Base-by-base conservation (phyloP, 495 filamentous ascomycete genomes). In the Penicillium pancosmium region DNA sequence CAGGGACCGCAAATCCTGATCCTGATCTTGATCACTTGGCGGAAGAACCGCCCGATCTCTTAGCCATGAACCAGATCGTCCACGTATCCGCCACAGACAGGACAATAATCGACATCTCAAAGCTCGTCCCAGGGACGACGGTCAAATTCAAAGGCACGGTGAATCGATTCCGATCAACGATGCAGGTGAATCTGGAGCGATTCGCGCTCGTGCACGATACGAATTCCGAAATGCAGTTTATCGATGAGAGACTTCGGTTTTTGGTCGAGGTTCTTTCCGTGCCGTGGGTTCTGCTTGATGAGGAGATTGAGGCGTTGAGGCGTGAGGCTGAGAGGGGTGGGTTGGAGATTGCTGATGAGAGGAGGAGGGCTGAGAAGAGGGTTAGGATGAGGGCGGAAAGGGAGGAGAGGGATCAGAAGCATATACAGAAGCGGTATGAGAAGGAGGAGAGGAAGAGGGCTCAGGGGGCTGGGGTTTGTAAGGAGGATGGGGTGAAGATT, bases 131-230 rank as follows among this genome's bases (percentile, higher is more conserved):
- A 0, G 89, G 91, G 5, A 79, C 80, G 6, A 77, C 91, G 2
- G 76, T 95, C 12, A 91, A 93, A 60, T 77, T 90, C 25, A 97
- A 95, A 66, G 91, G 93, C 12, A 86, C 79, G 2, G 68, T 96
- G 0, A 79, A 73, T 9, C 68, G 69, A 11, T 97, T 88, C 64
- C 80, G 92, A 41, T 75, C 74, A 0, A 69, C 70, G 25, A 84
- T 75, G 61, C 90, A 96, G 65, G 72, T 97, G 8, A 73, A 87
- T 27, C 70, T 91, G 6, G 88, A 93, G 63, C 87, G 88, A 31
- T 75, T 92, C 18, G 74, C 70, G 48, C 65, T 81, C 0, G 52
- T 93, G 0, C 59, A 60, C 0, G 82, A 86, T 36, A 91, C 88
- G n/a, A 86, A 86, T 59, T 82, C 87, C 23, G 94, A 98, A 68